These are phyloP conservation scores for Mucuna pruriens DNA, from an alignment of 306 rosid genomes.

Conservation along the genomic window DNA sequence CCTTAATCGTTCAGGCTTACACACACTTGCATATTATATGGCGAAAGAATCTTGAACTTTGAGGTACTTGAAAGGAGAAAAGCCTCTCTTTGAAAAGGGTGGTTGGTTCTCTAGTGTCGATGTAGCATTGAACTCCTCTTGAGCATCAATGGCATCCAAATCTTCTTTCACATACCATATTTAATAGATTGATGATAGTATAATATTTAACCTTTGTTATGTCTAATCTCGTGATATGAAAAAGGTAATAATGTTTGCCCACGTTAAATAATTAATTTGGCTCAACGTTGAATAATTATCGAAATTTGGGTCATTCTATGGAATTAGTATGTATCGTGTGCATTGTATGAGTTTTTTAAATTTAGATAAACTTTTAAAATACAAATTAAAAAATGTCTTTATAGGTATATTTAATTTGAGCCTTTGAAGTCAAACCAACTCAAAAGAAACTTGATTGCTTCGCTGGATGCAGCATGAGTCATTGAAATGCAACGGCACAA, in stretches of 20 bases:
- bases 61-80: conserved; percentile 21
- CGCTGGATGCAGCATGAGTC: conserved; percentile 24
- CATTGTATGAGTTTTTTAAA: neutral
- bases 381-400: neutral
- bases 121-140: neutral
- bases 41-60: conserved; percentile 16
- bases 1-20: neutral
- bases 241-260: neutral
- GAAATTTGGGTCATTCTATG: neutral
- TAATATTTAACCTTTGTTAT: neutral
- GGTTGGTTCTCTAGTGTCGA: neutral
- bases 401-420: neutral
- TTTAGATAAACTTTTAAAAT: neutral
- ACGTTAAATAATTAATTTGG: no score
- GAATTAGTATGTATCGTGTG: neutral
- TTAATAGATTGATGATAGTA: neutral
- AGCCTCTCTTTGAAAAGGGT: neutral
- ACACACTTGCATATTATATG: neutral
- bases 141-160: neutral
- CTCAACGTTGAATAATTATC: neutral
- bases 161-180: neutral
- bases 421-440: neutral
- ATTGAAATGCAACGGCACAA: conserved; percentile 2
- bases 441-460: neutral
- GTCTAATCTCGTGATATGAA: neutral